phyloP scores from a whole-genome alignment of 257 asterid species.

The Fraxinus pennsylvanica region DNA sequence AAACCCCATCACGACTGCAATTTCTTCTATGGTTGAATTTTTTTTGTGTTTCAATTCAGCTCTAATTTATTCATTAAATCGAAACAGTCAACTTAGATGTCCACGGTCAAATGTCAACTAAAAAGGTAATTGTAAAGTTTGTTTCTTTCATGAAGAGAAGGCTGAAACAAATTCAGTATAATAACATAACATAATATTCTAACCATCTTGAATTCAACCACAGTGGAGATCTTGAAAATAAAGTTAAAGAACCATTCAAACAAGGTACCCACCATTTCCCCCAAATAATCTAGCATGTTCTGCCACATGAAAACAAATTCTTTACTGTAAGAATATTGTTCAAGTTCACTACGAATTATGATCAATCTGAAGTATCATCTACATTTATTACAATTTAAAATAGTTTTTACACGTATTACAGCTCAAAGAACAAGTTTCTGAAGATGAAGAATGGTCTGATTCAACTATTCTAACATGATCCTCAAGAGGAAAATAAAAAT shows the following conservation, averaged over 20 bases:
- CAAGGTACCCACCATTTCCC: constrained; percentile 58
- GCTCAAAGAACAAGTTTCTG: neutral
- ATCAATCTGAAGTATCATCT: constrained; percentile 6
- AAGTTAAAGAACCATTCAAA: constrained; percentile 7
- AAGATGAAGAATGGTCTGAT: neutral
- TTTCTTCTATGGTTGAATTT: too few species aligned
- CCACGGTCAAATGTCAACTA: too few species aligned
- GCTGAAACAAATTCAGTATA: neutral
- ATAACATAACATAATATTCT: neutral
- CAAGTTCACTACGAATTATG: neutral
- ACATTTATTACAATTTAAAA: constrained; percentile 1
- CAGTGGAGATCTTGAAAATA: constrained; percentile 13
- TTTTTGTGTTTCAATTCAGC: too few species aligned
- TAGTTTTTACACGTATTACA: neutral
- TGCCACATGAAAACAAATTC: constrained; percentile 75
- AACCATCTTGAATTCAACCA: neutral
- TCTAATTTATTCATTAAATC: too few species aligned
- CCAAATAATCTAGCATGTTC: constrained; percentile 75
- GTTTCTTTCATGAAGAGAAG: neutral
- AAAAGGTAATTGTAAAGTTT: neutral
- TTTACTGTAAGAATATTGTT: too few species aligned
- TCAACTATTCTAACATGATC: constrained; percentile 12
- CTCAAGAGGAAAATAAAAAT: constrained; percentile 11
- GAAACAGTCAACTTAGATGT: too few species aligned
- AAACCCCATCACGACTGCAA: too few species aligned